Percentiles rank a stretch among this genome's conserved stretches.
Evolutionary conservation across 352 stramenopile species (phyloP).

Genomic region (Globisporangium middletonii): DNA sequence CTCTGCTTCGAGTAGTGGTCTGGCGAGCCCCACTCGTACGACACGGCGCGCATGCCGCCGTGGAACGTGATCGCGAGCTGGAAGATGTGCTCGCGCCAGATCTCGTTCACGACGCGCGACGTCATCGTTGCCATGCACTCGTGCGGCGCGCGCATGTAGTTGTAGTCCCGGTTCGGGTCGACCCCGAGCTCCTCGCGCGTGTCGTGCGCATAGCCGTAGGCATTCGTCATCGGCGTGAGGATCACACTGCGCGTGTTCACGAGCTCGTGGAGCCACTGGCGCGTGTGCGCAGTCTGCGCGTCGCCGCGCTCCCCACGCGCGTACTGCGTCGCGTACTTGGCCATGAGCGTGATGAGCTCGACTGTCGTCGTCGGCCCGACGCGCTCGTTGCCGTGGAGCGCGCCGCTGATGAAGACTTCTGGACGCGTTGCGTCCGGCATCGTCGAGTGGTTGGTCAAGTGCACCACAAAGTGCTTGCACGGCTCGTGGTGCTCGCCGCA

Average conservation of each 20-base stretch:
- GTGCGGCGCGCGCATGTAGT: conserved; percentile 84
- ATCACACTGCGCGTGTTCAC: conserved; percentile 84
- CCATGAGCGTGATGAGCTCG: conserved; percentile 86
- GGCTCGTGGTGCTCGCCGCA: conserved; percentile 48
- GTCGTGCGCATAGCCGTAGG: conserved; percentile 88
- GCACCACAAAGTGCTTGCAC: conserved; percentile 84
- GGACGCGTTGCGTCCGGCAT: conserved; percentile 71
- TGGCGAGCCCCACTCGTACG: conserved; percentile 97
- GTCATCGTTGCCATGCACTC: conserved; percentile 96
- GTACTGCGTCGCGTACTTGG: conserved; percentile 46
- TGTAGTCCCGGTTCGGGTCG: conserved; percentile 98
- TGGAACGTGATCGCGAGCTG: conserved; percentile 98
- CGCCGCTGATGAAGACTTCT: conserved; percentile 90
- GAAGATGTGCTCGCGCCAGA: conserved; percentile 96
- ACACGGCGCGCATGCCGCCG: conserved; percentile 94
- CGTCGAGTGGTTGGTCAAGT: conserved; percentile 87
- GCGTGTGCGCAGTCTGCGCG: conserved; percentile 33
- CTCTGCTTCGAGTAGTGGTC: conserved; percentile 73
- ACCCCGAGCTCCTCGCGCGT: conserved; percentile 78
- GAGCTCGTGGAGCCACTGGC: conserved; percentile 67
- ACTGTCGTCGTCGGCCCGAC: conserved; percentile 90
- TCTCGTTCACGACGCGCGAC: conserved; percentile 94
- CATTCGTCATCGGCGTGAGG: conserved; percentile 92
- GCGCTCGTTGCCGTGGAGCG: conserved; percentile 70
- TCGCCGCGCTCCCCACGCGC: conserved; percentile 13